Conservation (phyloP, 495 filamentous ascomycete genomes). For the Hypoxylon perforatum region DNA sequence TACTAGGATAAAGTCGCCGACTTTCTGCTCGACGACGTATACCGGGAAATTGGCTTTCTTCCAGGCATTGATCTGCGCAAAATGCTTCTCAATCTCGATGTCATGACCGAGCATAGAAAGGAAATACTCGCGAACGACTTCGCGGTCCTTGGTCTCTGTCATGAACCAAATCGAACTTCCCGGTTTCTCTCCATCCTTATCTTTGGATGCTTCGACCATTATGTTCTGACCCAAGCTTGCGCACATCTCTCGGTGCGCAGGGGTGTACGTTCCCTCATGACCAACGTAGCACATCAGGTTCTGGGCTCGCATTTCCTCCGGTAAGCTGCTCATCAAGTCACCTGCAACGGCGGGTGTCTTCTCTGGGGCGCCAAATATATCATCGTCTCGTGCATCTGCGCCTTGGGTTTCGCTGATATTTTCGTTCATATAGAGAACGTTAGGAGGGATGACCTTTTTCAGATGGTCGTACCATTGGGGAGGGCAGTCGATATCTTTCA, state of each 20-base stretch:
- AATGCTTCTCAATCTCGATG: constrained; percentile 95
- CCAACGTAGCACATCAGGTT: constrained; percentile 99
- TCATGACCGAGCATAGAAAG: constrained; percentile 90
- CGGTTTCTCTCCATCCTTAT: constrained; percentile 74
- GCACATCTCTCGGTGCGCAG: constrained; percentile 97
- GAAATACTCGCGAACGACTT: constrained; percentile 90
- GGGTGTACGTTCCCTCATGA: constrained; percentile 97
- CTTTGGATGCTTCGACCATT: constrained; percentile 90
- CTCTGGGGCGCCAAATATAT: constrained; percentile 61
- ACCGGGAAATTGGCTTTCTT: constrained; percentile 90
- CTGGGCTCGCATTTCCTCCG: constrained; percentile 83
- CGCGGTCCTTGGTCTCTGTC: constrained; percentile 91
- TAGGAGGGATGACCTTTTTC: constrained; percentile 77
- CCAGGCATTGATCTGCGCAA: constrained; percentile 93
- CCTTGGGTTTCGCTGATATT: constrained; percentile 64
- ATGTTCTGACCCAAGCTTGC: constrained; percentile 95
- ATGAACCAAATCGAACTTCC: constrained; percentile 98
- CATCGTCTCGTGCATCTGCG: constrained; percentile 44
- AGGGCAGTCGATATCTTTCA: constrained; percentile 97
- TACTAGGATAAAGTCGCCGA: constrained; percentile 94
- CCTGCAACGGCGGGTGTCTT: constrained; percentile 65
- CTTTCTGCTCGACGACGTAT: constrained; percentile 89
- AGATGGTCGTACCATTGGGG: constrained; percentile 83
- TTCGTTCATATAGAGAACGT: constrained; percentile 88
- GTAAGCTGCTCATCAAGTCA: constrained; percentile 95